These are phyloP conservation scores for Turnera subulata DNA, from an alignment of 345 rosid genomes.

Conservation along the genomic window DNA sequence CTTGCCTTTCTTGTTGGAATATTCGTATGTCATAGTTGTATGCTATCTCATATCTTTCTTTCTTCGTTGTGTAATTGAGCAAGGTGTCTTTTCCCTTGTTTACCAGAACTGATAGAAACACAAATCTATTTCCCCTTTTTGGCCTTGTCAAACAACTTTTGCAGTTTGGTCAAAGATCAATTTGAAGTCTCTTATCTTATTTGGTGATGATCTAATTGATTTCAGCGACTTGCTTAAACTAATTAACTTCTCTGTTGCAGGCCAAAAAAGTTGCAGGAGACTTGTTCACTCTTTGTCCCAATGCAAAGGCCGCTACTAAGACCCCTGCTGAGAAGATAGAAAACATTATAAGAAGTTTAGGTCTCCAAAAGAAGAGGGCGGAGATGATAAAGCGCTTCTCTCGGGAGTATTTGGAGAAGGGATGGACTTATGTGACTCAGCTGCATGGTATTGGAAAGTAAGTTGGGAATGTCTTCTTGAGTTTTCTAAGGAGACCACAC, in stretches of 20 bases:
- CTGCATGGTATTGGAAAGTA: slow-evolving; percentile 76
- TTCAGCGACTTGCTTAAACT: slow-evolving; percentile 1
- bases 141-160: too few relatives aligned
- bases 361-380: slow-evolving; percentile 59
- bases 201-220: too few relatives aligned
- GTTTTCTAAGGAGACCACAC: too few relatives aligned
- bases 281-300: slow-evolving; percentile 56
- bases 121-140: too few relatives aligned
- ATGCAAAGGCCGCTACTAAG: slow-evolving; percentile 56
- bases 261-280: slow-evolving; percentile 36
- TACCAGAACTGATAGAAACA: too few relatives aligned
- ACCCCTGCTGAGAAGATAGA: slow-evolving; percentile 39
- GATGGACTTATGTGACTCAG: slow-evolving; percentile 81
- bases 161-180: too few relatives aligned
- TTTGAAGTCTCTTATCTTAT: too few relatives aligned
- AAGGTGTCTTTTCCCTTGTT: too few relatives aligned
- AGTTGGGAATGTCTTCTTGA: slow-evolving; percentile 6
- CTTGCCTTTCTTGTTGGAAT: too few relatives aligned
- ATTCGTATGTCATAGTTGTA: too few relatives aligned
- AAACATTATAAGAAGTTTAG: slow-evolving; percentile 44
- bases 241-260: slow-evolving; percentile 29
- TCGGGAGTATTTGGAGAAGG: slow-evolving; percentile 53
- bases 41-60: too few relatives aligned
- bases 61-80: too few relatives aligned
- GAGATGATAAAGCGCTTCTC: slow-evolving; percentile 52